These are phyloP conservation scores for Lodderomyces pseudojiufengensis DNA, from an alignment of 1,139 yeast genomes.

Conservation along the genomic window DNA sequence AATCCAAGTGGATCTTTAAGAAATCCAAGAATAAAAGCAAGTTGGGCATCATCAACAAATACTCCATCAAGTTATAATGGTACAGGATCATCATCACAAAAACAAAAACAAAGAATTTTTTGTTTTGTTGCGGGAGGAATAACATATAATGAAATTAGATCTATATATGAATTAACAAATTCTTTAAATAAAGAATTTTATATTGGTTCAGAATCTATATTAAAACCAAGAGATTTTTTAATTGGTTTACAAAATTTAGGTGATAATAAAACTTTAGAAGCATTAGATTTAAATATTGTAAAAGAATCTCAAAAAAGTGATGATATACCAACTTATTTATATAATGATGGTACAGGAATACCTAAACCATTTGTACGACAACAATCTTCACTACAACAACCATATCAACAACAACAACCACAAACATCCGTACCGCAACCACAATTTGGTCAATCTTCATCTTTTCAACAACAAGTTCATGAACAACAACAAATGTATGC, in stretches of 20 bases:
- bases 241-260: conserved; percentile 45
- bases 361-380: conserved; percentile 12
- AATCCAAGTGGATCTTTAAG: conserved; percentile 43
- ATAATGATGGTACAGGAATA: conserved; percentile 20
- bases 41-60: conserved; percentile 53
- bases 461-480: conserved; percentile 5
- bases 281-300: conserved; percentile 33
- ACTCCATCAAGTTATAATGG: conserved; percentile 5
- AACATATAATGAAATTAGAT: conserved; percentile 76
- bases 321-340: conserved; percentile 36
- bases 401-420: no score
- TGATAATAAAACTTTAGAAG: conserved; percentile 27
- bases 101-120: conserved; percentile 68
- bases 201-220: conserved; percentile 77
- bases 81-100: conserved; percentile 9
- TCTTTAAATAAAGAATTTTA: conserved; percentile 68
- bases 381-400: conserved; percentile 4
- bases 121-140: conserved; percentile 88
- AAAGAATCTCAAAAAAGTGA: conserved; percentile 23
- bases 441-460: conserved; percentile 4
- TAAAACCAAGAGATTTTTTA: conserved; percentile 59
- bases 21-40: conserved; percentile 73
- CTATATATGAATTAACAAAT: conserved; percentile 67
- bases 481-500: conserved; percentile 5
- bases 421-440: neutral